Conservation (phyloP, 2,329 filamentous ascomycete genomes). For the Talaromyces sp. region DNA sequence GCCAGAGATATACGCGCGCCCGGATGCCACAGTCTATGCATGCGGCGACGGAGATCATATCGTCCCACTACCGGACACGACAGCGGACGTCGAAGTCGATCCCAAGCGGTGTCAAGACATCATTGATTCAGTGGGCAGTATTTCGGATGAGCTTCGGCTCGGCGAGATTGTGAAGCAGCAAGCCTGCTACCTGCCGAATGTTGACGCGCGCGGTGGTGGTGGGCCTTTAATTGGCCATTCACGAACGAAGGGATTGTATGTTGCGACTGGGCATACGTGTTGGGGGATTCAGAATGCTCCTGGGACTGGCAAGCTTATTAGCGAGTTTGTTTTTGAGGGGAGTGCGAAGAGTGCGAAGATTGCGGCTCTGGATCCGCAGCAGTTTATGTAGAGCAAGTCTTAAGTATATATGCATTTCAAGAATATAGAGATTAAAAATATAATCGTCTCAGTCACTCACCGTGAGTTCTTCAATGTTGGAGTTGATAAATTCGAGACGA, state of each 20-base stretch:
- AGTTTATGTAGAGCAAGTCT: slow-evolving; percentile 40
- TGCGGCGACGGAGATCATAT: slow-evolving; percentile 83
- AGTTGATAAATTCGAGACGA: neutral
- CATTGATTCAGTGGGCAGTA: slow-evolving; percentile 65
- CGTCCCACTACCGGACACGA: slow-evolving; percentile 70
- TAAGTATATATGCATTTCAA: neutral
- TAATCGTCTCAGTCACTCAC: neutral
- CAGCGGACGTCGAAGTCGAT: slow-evolving; percentile 73
- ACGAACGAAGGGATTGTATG: slow-evolving; percentile 66
- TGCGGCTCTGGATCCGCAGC: slow-evolving; percentile 63
- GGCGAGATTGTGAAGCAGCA: slow-evolving; percentile 71
- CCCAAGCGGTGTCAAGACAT: slow-evolving; percentile 77
- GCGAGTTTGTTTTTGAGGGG: slow-evolving; percentile 74
- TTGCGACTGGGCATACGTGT: slow-evolving; percentile 90
- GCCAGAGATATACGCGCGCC: slow-evolving; percentile 91
- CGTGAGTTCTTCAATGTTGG: neutral
- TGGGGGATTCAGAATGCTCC: slow-evolving; percentile 98
- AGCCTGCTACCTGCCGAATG: slow-evolving; percentile 88
- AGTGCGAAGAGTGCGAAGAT: slow-evolving; percentile 65
- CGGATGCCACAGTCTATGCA: slow-evolving; percentile 85
- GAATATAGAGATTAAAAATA: neutral
- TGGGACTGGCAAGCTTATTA: slow-evolving; percentile 76
- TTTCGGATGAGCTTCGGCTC: slow-evolving; percentile 58
- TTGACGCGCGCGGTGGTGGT: slow-evolving; percentile 51
- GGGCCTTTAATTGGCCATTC: slow-evolving; percentile 77